Evolutionary conservation across 139 green algal genomes (phyloP).

Genomic region (Tetraselmis striata): DNA sequence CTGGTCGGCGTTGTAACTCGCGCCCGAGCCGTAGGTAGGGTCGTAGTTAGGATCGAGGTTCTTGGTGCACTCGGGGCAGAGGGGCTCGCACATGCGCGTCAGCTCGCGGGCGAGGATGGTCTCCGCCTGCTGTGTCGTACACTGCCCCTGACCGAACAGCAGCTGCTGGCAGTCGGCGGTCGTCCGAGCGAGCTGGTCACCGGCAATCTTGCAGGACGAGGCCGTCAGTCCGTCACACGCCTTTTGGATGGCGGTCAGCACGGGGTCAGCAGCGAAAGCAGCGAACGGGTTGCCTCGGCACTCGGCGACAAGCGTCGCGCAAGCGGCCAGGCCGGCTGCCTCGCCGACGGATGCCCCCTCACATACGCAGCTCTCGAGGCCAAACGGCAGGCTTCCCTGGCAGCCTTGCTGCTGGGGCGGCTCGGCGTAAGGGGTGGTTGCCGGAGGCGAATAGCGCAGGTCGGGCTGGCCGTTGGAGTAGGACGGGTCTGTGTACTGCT

Average conservation of each 20-base stretch:
- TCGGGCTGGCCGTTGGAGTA: too few relatives aligned
- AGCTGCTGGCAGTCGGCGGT: neutral
- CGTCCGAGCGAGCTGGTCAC: neutral
- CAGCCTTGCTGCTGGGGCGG: neutral
- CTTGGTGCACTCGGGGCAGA: neutral
- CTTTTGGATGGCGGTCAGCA: neutral
- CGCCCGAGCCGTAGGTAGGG: neutral
- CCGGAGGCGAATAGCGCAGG: too few relatives aligned
- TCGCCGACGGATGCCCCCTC: neutral
- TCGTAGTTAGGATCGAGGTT: neutral
- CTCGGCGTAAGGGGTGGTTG: neutral
- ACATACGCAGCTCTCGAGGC: neutral
- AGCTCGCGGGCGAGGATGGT: neutral
- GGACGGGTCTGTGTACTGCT: too few relatives aligned
- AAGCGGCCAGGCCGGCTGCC: neutral
- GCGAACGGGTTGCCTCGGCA: neutral
- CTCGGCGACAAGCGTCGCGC: neutral
- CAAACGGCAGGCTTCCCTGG: neutral
- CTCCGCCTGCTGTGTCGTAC: neutral
- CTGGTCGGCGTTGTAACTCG: neutral
- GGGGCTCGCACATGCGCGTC: neutral
- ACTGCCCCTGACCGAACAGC: neutral
- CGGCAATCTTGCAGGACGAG: neutral
- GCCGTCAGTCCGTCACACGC: neutral
- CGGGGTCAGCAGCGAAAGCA: neutral